These are phyloP conservation scores for Lyophyllum semitale DNA, from an alignment of 768 basidiomycete species.

Conservation along the genomic window DNA sequence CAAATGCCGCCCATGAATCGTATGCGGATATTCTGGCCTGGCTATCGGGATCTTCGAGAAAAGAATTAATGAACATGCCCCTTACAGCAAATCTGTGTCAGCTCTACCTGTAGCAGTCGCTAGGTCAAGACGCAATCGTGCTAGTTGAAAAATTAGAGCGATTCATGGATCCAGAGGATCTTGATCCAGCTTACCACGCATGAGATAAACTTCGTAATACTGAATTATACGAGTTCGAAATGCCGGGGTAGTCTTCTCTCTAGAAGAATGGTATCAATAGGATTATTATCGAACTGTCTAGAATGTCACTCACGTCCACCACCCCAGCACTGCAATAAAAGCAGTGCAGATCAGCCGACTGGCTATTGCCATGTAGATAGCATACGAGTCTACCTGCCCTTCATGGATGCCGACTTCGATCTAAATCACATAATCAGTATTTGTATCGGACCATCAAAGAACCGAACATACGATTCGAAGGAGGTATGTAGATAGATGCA, in stretches of 20 bases:
- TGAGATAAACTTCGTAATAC: conserved; percentile 28
- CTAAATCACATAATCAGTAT: conserved; percentile 8
- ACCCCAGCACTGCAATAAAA: conserved; percentile 19
- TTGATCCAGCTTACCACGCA: conserved; percentile 24
- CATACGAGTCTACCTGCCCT: conserved; percentile 16
- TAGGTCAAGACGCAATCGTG: conserved; percentile 23
- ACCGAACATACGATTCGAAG: conserved; percentile 19
- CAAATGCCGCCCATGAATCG: conserved; percentile 29
- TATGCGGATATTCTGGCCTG: conserved; percentile 16
- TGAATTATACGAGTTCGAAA: conserved; percentile 21
- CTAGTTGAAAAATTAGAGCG: conserved; percentile 1
- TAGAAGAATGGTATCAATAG: neutral
- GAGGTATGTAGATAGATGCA: conserved; percentile 24
- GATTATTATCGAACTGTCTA: too few relatives aligned
- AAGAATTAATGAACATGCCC: neutral
- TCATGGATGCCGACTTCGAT: conserved; percentile 21
- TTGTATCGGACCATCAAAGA: neutral
- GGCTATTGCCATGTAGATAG: conserved; percentile 18
- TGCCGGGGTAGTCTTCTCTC: conserved; percentile 4
- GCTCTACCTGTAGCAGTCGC: conserved; percentile 23
- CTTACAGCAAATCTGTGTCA: too few relatives aligned
- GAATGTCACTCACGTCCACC: conserved; percentile 21
- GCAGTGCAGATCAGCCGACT: conserved; percentile 17
- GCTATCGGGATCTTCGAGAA: conserved; percentile 21
- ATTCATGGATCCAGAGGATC: neutral